Evolutionary conservation across 2,329 filamentous ascomycete genomes (phyloP), one percentile per base, ranked within the genome.

Genomic region (Aspergillus sojae): DNA sequence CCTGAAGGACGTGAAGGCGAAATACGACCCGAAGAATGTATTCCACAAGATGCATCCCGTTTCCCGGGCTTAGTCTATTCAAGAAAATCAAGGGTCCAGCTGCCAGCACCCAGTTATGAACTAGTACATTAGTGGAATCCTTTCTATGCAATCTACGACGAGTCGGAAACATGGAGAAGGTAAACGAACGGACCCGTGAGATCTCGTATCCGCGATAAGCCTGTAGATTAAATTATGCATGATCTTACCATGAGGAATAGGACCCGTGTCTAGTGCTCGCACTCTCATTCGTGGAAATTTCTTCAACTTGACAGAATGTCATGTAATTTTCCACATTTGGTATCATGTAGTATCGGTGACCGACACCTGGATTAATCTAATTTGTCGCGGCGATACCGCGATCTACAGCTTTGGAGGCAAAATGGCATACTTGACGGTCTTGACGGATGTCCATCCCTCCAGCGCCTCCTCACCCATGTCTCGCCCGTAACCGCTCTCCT

Each of bases 21-120:
- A 74, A 58, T 84, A 83, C 62, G 82, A 84, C 66, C 81, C 82
- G 3, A 73, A 62, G 5, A 83, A 81, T 65, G 68, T 83, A 21
- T 85, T 84, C 67, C 75, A 80, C 52, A 83, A 82, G 65, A 76
- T 79, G 71, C 77, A 79, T 41, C 72, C 77, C 7, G 41, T 60
- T 60, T 36, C 50, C 10, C 48, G 16, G 1, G 7, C 48, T 32
- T 52, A 52, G 46, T n/a, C 39, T 7, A 30, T 7, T 7, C 3
- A 34, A 34, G 11, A 28, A 45, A 23, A 46, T 21, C 4, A 5
- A 14, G 46, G 7, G 16, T 50, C 46, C 23, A 28, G 26, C 21
- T 28, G 14, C 9, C 26, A 16, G 26, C 21, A 48, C 6, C 19
- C 26, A 16, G 21, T 26, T 26, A 4, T 4, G 23, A 26, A 30